These are phyloP conservation scores for Metschnikowia reukaufii DNA, from an alignment of 805 yeast genomes.

Conservation along the genomic window DNA sequence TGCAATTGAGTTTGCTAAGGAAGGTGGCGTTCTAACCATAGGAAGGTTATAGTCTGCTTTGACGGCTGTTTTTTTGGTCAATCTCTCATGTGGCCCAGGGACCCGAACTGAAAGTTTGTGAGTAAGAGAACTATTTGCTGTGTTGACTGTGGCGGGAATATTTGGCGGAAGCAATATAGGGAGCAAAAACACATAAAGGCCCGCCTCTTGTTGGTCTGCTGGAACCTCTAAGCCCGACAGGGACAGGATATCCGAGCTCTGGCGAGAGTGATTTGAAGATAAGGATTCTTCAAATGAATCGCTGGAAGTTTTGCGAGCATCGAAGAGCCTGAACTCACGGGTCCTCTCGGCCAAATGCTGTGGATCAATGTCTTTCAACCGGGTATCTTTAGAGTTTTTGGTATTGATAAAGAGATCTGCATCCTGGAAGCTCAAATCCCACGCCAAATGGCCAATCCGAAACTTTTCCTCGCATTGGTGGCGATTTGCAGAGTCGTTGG, in stretches of 20 bases:
- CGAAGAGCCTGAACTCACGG: constrained; percentile 25
- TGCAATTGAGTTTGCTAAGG: constrained; percentile 54
- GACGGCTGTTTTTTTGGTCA: constrained; percentile 36
- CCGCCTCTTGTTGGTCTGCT: constrained; percentile 44
- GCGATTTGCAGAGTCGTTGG: constrained; percentile 51
- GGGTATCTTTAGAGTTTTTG: constrained; percentile 44
- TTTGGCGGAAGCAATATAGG: constrained; percentile 62
- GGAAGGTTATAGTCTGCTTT: constrained; percentile 40
- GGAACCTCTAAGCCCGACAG: constrained; percentile 5
- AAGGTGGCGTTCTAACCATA: constrained; percentile 55
- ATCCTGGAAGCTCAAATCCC: constrained; percentile 41
- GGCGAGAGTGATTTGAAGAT: not conserved
- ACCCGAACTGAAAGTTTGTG: constrained; percentile 45
- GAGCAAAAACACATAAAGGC: constrained; percentile 65
- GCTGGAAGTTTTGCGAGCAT: constrained; percentile 8
- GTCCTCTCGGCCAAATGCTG: constrained; percentile 46
- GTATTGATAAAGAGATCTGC: constrained; percentile 46
- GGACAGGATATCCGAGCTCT: constrained; percentile 1
- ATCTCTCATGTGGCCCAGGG: constrained; percentile 36
- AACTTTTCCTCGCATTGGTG: constrained; percentile 46
- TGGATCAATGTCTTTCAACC: constrained; percentile 40
- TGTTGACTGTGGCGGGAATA: constrained; percentile 59
- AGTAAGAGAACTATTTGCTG: constrained; percentile 49
- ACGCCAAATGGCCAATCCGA: constrained; percentile 46
- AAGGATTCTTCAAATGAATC: constrained; percentile 6